Evolutionary conservation across 176 grass and related monocot species (phyloP).

Genomic region (Juncus inflexus): DNA sequence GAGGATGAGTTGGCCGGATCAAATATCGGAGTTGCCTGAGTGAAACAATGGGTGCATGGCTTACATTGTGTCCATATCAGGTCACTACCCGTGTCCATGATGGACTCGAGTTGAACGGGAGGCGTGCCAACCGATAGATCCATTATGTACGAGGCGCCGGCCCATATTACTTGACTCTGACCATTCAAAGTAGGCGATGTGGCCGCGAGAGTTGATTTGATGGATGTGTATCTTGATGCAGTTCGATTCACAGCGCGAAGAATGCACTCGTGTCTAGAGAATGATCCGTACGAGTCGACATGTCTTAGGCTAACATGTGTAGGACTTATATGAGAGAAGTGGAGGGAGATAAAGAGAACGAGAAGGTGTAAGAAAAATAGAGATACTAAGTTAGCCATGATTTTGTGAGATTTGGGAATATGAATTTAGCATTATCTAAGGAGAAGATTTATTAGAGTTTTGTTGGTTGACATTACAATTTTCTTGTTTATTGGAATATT

Average conservation of each 20-base stretch:
- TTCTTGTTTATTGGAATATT: background rate
- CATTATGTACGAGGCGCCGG: slow-evolving; percentile 38
- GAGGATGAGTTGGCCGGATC: slow-evolving; percentile 40
- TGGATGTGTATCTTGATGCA: slow-evolving; percentile 7
- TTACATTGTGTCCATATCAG: slow-evolving; percentile 56
- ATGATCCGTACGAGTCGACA: slow-evolving; percentile 3
- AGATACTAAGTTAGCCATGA: slow-evolving; percentile 5
- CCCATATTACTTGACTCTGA: slow-evolving; percentile 8
- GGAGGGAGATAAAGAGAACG: background rate
- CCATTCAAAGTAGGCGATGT: slow-evolving; percentile 5
- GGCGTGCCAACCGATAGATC: slow-evolving; percentile 48
- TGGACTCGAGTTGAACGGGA: slow-evolving; percentile 18
- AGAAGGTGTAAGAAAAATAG: slow-evolving; percentile 7
- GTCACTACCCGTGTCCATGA: slow-evolving; percentile 51
- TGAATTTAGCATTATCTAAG: background rate
- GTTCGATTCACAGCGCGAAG: slow-evolving; percentile 11
- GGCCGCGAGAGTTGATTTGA: slow-evolving; percentile 3
- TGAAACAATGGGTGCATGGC: slow-evolving; percentile 36
- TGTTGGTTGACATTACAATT: background rate
- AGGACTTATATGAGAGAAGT: slow-evolving; percentile 3
- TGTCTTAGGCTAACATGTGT: slow-evolving; percentile 23
- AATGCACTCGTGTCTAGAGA: slow-evolving; percentile 20
- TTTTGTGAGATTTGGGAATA: background rate
- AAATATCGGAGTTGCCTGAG: slow-evolving; percentile 41
- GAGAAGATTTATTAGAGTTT: background rate